Evolutionary conservation across 1,139 yeast genomes (phyloP).

Genomic region (Arxiozyma slooffiae): DNA sequence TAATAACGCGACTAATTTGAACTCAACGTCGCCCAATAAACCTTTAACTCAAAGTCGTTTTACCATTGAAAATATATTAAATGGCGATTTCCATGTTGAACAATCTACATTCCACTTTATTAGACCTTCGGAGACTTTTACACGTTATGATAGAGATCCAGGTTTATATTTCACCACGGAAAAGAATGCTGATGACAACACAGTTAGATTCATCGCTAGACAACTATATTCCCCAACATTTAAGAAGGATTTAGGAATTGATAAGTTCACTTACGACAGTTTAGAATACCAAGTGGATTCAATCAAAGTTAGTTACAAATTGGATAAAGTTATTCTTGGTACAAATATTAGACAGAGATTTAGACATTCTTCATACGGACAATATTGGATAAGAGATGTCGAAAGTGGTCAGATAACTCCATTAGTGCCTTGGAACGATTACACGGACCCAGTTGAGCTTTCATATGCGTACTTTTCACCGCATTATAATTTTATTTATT

Average conservation of each 20-base stretch:
- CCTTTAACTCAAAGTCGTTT: conserved; percentile 9
- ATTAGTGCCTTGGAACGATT: conserved; percentile 26
- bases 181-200: conserved; percentile 10
- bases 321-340: conserved; percentile 27
- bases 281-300: conserved; percentile 15
- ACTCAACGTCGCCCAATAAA: neutral
- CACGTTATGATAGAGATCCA: conserved; percentile 28
- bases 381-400: conserved; percentile 55
- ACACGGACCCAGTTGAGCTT: conserved; percentile 26
- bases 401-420: conserved; percentile 35
- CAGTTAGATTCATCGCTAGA: conserved; percentile 21
- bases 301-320: conserved; percentile 23
- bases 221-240: conserved; percentile 18
- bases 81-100: conserved; percentile 21
- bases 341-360: conserved; percentile 41
- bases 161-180: conserved; percentile 29
- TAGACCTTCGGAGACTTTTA: conserved; percentile 22
- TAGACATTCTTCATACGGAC: conserved; percentile 65
- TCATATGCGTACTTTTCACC: conserved; percentile 71
- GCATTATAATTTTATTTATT: conserved; percentile 53
- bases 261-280: conserved; percentile 22
- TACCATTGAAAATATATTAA: conserved; percentile 20
- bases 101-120: conserved; percentile 27
- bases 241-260: conserved; percentile 12
- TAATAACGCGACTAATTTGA: neutral